Evolutionary conservation across 306 rosid genomes (phyloP), one percentile per base, ranked within the genome.

Genomic region (Hylodesmum podocarpum): DNA sequence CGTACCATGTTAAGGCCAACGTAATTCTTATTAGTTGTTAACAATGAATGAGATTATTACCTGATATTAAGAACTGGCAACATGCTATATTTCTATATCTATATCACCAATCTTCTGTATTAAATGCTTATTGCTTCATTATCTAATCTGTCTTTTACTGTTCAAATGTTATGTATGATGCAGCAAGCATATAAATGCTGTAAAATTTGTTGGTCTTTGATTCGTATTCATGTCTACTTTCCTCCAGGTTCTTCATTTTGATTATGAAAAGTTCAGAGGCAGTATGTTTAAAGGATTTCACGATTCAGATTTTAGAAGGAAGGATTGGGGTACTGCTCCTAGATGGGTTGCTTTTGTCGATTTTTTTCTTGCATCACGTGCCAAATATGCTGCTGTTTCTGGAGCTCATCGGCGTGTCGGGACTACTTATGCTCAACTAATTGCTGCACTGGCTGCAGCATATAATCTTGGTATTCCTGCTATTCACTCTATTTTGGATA

Each of bases 281-380:
- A 89, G 84, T 74, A 86, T 92, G 51, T 84, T 46, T 41, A 68
- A 89, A 57, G 81, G 83, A 39, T 81, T 79, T 37, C 87, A 58
- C 57, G 88, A 77, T 75, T 84, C 73, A 18, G 91, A 89, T 15
- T 90, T 89, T 82, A 92, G 98, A 87, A 88, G 58, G 66, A 94
- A 84, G 88, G 98, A 94, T 66, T 94, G 98, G 97, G 97, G 98
- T 39, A 92, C 97, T 0, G 94, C 98, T 3, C 98, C 98, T 27
- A 89, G 98, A 85, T 92, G 97, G 98, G 98, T 94, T 81, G 98
- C 97, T 33, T 94, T 94, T 81, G 98, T 94, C 27, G 97, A 94
- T 75, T 94, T 94, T 84, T 94, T 94, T 80, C 96, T 94, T 34
- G 98, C 98, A n/a, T 87, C 97, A 21, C 93, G 92, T 0, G 96